phyloP scores from a whole-genome alignment of 208 protist species.

The Leishmania amazonensis region DNA sequence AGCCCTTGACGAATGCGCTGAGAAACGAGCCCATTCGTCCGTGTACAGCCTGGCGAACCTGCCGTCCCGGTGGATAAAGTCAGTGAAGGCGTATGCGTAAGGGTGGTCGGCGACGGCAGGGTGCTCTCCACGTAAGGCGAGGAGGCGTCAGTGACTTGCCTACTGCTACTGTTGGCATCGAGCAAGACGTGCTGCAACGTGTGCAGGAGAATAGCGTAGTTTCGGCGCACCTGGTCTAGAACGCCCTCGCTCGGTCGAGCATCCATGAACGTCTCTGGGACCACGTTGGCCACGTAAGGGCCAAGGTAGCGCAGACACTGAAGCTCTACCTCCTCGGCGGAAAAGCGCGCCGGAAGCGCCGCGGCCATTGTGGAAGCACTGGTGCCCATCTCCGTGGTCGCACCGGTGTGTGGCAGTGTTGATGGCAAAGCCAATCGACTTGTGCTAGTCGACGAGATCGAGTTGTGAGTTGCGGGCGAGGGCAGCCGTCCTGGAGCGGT shows the following conservation, averaged over 20 bases:
- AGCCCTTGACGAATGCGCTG: slow-evolving; percentile 35
- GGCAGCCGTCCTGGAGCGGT: background rate
- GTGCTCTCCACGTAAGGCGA: background rate
- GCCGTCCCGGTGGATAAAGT: background rate
- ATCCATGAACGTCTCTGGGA: slow-evolving; percentile 69
- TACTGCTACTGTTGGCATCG: background rate
- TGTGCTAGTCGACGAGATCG: background rate
- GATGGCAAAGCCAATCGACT: background rate
- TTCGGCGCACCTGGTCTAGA: slow-evolving; percentile 29
- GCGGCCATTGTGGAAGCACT: background rate
- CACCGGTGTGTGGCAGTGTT: background rate
- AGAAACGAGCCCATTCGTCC: slow-evolving; percentile 4
- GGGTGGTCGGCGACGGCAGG: background rate
- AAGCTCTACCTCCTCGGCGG: slow-evolving; percentile 18
- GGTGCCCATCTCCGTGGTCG: background rate
- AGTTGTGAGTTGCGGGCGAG: background rate
- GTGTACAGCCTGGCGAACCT: background rate
- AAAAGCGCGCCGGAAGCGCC: background rate
- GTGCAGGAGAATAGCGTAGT: slow-evolving; percentile 48
- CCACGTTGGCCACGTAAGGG: slow-evolving; percentile 51
- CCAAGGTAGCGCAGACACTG: slow-evolving; percentile 17
- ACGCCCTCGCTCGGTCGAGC: slow-evolving; percentile 32
- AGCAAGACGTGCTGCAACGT: slow-evolving; percentile 36
- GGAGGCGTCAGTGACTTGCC: background rate
- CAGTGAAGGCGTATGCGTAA: slow-evolving; percentile 11